Conservation (phyloP, 169 alveolate species). For the Cystoisospora suis region DNA sequence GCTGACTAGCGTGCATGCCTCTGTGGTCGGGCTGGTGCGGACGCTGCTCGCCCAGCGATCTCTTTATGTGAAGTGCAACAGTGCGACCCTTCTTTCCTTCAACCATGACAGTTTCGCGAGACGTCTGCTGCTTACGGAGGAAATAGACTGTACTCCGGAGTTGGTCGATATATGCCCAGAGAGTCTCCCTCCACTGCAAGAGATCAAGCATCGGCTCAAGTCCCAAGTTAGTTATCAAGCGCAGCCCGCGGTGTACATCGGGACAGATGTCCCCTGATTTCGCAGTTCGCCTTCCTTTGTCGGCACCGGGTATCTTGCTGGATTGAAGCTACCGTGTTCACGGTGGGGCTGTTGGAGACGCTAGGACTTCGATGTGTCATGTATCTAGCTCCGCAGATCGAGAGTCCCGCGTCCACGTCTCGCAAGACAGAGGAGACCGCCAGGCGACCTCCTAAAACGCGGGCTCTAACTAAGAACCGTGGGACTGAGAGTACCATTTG, state of each 20-base stretch:
- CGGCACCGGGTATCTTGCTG: background rate
- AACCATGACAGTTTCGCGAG: no score
- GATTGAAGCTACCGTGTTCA: background rate
- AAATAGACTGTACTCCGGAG: slow-evolving; percentile 6
- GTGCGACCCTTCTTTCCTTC: no score
- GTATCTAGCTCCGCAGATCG: no score
- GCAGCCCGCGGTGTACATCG: background rate
- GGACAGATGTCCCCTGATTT: background rate
- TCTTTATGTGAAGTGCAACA: no score
- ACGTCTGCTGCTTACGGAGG: slow-evolving; percentile 13
- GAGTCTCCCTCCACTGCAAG: background rate
- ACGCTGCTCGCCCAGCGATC: no score
- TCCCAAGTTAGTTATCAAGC: background rate
- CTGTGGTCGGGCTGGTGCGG: no score
- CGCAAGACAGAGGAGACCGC: no score
- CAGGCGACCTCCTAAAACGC: no score
- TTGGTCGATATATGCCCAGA: background rate
- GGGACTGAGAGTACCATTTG: background rate
- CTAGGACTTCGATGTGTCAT: no score
- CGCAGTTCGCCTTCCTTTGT: background rate
- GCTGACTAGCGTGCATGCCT: no score
- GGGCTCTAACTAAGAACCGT: background rate
- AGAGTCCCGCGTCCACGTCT: no score
- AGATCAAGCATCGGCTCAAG: background rate
- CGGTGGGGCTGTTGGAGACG: background rate